Conservation (phyloP, 495 filamentous ascomycete genomes). For the Venustampulla echinocandica region DNA sequence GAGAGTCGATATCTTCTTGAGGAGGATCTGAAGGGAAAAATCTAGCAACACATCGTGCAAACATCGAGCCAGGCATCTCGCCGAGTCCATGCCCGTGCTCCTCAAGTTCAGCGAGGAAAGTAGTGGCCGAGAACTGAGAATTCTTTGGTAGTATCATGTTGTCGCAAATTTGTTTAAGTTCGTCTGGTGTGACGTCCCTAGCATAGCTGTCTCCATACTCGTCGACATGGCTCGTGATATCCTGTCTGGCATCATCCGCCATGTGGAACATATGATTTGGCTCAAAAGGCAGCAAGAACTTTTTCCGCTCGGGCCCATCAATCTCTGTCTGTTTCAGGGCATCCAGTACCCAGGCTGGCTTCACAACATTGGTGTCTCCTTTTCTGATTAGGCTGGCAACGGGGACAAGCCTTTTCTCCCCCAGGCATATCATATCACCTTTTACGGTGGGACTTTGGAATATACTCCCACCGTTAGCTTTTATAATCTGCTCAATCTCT, state of each 20-base stretch:
- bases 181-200: slow-evolving; percentile 55
- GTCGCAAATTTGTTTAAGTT: slow-evolving; percentile 51
- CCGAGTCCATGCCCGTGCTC: slow-evolving; percentile 43
- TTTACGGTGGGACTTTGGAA: slow-evolving; percentile 61
- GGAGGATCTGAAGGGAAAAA: slow-evolving; percentile 31
- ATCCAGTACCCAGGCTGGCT: slow-evolving; percentile 78
- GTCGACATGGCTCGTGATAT: slow-evolving; percentile 52
- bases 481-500: slow-evolving; percentile 79
- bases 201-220: slow-evolving; percentile 77
- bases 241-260: slow-evolving; percentile 23
- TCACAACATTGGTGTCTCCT: slow-evolving; percentile 60
- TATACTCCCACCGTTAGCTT: slow-evolving; percentile 77
- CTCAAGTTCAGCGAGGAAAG: slow-evolving; percentile 46
- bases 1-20: slow-evolving; percentile 23
- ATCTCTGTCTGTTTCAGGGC: slow-evolving; percentile 49
- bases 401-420: slow-evolving; percentile 77
- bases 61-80: slow-evolving; percentile 54
- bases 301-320: slow-evolving; percentile 45
- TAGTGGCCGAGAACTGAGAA: slow-evolving; percentile 17
- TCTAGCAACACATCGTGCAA: slow-evolving; percentile 50
- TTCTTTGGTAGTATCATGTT: slow-evolving; percentile 31
- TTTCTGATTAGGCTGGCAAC: slow-evolving; percentile 72
- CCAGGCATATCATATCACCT: slow-evolving; percentile 58
- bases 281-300: slow-evolving; percentile 60
- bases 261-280: slow-evolving; percentile 45